Evolutionary conservation across 164 flowering plant species (phyloP).

Genomic region (Magnolia changhungtana): DNA sequence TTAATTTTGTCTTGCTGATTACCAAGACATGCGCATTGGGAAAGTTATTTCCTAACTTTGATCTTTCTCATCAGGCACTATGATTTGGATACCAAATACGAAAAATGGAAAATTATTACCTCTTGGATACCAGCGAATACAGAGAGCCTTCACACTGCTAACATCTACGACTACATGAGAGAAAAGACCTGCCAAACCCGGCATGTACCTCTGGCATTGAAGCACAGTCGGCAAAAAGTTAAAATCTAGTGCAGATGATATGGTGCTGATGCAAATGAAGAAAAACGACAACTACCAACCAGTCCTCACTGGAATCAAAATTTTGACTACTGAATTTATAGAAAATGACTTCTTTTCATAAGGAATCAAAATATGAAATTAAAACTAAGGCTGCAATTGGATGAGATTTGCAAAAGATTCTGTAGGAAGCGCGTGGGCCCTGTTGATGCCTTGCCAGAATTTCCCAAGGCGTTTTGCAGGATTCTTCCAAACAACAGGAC

Average conservation of each 20-base stretch:
- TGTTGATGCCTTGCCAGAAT: background rate
- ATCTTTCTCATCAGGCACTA: background rate
- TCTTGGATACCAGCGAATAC: conserved; percentile 89
- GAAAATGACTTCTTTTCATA: background rate
- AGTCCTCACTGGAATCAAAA: background rate
- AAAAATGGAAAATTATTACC: conserved; percentile 35
- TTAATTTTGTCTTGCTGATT: no score
- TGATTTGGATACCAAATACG: no score
- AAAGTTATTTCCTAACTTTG: no score
- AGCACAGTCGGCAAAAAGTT: background rate
- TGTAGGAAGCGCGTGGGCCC: background rate
- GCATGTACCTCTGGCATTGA: conserved; percentile 84
- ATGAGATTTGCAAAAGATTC: background rate
- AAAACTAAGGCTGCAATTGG: background rate
- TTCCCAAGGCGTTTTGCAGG: no score
- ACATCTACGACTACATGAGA: conserved; percentile 86
- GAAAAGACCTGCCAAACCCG: conserved; percentile 77
- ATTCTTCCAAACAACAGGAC: no score
- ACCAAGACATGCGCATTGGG: no score
- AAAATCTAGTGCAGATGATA: background rate
- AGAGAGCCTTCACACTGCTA: conserved; percentile 82
- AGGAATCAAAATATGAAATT: background rate
- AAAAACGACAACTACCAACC: background rate
- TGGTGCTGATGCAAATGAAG: no score
- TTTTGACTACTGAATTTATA: background rate